phyloP scores from a whole-genome alignment of 768 basidiomycete genomes.

The Xerocomellus dryophilus region DNA sequence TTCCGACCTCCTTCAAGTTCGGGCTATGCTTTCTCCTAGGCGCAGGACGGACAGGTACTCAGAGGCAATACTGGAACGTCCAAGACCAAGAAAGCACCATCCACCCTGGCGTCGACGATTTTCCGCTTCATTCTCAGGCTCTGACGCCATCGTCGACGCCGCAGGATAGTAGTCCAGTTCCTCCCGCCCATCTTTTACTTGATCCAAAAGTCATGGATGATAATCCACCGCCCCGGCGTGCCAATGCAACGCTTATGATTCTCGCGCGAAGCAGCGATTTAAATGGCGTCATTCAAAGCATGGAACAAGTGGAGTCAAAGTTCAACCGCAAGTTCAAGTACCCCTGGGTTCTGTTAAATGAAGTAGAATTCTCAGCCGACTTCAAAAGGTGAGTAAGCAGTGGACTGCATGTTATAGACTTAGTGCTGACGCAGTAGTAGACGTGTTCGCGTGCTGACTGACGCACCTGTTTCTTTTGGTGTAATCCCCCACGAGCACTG shows the following conservation, averaged over 20 bases:
- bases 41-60: constrained; percentile 3
- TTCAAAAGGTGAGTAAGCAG: constrained; percentile 43
- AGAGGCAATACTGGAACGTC: not conserved
- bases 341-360: constrained; percentile 64
- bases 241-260: constrained; percentile 60
- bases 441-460: constrained; percentile 37
- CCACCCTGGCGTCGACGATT: not conserved
- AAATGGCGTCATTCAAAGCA: constrained; percentile 42
- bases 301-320: constrained; percentile 53
- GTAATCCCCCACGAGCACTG: constrained; percentile 60
- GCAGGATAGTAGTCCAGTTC: not conserved
- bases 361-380: constrained; percentile 51
- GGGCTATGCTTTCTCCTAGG: constrained; percentile 24
- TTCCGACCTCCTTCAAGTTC: constrained; percentile 7
- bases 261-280: constrained; percentile 51
- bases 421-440: constrained; percentile 25
- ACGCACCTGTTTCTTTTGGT: constrained; percentile 49
- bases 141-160: not conserved
- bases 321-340: constrained; percentile 60
- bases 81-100: not conserved
- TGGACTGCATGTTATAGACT: not conserved
- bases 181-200: constrained; percentile 1
- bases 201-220: not conserved
- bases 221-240: constrained; percentile 24
- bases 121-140: not conserved